Evolutionary conservation across 345 rosid genomes (phyloP).

Genomic region (Eucalyptus marginata): DNA sequence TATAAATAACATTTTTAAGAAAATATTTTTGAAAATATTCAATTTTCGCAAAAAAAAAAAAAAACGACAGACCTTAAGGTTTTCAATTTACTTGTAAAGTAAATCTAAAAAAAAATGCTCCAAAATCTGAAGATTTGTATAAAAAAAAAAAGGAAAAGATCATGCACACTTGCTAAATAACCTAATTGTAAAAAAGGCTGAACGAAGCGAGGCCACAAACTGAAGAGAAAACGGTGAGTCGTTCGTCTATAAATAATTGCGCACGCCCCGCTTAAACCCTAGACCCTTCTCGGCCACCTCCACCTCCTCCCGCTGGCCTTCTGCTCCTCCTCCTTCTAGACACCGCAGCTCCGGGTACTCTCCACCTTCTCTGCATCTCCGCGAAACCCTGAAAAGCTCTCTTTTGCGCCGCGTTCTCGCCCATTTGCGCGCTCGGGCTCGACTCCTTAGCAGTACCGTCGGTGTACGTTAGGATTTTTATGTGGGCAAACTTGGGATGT

Average conservation of each 20-base stretch:
- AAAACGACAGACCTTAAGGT: no score
- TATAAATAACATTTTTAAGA: neutral
- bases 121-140: neutral
- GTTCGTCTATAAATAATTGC: neutral
- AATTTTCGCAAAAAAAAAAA: fast-evolving
- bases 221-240: neutral
- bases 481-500: neutral
- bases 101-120: neutral
- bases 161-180: fast-evolving
- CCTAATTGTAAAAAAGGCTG: fast-evolving
- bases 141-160: neutral
- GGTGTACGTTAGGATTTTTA: neutral
- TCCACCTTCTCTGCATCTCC: neutral
- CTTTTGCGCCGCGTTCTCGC: neutral
- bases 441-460: neutral
- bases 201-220: neutral
- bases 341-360: neutral
- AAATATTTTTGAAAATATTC: neutral
- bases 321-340: neutral
- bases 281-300: neutral
- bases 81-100: neutral
- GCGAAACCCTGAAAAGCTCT: neutral
- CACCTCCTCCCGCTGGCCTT: neutral
- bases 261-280: neutral
- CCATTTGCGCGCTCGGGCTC: neutral